Percentiles rank a stretch among this genome's conserved stretches.
Conservation (phyloP, 257 asterid genomes). For the Scutellaria barbata region DNA sequence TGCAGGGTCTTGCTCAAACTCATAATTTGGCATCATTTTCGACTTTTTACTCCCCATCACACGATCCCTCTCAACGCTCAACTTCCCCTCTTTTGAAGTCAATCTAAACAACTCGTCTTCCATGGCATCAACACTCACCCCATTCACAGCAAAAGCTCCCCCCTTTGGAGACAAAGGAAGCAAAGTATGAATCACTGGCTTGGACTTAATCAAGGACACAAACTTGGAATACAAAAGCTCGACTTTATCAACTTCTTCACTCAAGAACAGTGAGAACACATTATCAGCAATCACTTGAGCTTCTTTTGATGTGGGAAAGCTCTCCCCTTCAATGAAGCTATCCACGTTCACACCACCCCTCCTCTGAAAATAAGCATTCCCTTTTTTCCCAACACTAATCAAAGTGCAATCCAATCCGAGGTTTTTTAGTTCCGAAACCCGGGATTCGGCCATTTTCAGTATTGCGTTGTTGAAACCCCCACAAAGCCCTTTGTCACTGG, state of each 20-base stretch:
- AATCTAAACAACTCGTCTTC: conserved; percentile 72
- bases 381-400: conserved; percentile 72
- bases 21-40: conserved; percentile 42
- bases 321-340: conserved; percentile 54
- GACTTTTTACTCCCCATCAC: conserved; percentile 25
- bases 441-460: conserved; percentile 55
- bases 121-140: conserved; percentile 53
- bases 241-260: conserved; percentile 77
- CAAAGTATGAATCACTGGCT: conserved; percentile 63
- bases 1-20: conserved; percentile 86
- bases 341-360: conserved; percentile 45
- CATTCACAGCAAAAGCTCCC: conserved; percentile 55
- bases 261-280: conserved; percentile 65
- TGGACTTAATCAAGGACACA: conserved; percentile 67
- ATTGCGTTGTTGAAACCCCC: conserved; percentile 67
- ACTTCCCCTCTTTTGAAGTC: conserved; percentile 66
- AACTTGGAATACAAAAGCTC: conserved; percentile 79
- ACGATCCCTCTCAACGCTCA: conserved; percentile 66
- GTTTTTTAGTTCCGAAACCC: conserved; percentile 52
- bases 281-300: conserved; percentile 79
- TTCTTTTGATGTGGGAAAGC: conserved; percentile 67
- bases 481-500: conserved; percentile 80
- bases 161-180: conserved; percentile 66
- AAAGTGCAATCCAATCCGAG: conserved; percentile 57
- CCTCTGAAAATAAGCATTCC: conserved; percentile 58